Evolutionary conservation across 768 basidiomycete genomes (phyloP).

Genomic region (Agrocybe pediades): DNA sequence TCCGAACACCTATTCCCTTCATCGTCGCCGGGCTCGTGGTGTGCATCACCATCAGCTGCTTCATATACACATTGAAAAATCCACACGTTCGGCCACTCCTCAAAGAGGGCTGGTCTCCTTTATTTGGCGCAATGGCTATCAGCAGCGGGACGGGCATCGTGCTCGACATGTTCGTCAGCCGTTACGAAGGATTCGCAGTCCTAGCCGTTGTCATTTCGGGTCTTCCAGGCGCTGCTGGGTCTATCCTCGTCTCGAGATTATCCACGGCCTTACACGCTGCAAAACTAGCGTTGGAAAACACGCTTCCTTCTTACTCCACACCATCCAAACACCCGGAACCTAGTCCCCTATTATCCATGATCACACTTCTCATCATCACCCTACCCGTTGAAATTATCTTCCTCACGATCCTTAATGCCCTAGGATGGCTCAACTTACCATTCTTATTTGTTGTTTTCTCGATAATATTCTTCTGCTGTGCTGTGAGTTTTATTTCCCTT

Average conservation of each 20-base stretch:
- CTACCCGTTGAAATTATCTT: conserved; percentile 83
- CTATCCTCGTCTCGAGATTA: conserved; percentile 88
- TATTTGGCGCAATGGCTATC: conserved; percentile 89
- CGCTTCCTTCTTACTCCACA: conserved; percentile 19
- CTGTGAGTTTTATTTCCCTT: conserved; percentile 49
- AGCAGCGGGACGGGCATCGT: conserved; percentile 89
- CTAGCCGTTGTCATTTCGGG: conserved; percentile 85
- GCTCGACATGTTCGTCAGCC: conserved; percentile 84
- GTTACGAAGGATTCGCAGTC: conserved; percentile 86
- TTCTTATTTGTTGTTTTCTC: conserved; percentile 69
- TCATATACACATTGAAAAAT: conserved; percentile 65
- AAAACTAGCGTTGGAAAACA: conserved; percentile 34
- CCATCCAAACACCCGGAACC: conserved; percentile 31
- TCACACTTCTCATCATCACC: conserved; percentile 72
- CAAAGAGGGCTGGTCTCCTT: conserved; percentile 84
- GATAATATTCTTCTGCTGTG: conserved; percentile 70
- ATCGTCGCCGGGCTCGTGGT: conserved; percentile 53
- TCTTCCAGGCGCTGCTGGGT: conserved; percentile 86
- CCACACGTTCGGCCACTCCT: conserved; percentile 70
- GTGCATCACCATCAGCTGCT: conserved; percentile 47
- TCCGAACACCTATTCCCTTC: conserved; percentile 68
- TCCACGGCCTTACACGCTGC: conserved; percentile 86
- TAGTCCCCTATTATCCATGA: conserved; percentile 56
- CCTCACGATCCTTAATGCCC: conserved; percentile 57
- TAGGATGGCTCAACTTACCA: conserved; percentile 81